Conservation (phyloP, 805 yeast species). For the Ogataea nitratoaversa region DNA sequence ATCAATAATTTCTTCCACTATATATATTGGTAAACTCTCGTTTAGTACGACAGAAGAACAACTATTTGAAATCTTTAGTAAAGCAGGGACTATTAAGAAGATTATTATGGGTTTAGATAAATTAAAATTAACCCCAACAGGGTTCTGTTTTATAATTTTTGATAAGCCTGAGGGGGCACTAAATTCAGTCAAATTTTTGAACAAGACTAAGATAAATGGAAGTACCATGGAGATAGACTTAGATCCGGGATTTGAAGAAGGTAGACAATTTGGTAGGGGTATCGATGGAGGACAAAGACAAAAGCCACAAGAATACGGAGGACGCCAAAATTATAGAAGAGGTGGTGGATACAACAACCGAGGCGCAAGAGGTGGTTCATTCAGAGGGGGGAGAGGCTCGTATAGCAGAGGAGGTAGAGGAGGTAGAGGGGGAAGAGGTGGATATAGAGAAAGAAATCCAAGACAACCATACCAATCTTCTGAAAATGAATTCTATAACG, state of each 20-base stretch:
- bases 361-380: conserved; percentile 13
- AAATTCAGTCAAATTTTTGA: conserved; percentile 76
- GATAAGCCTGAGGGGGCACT: conserved; percentile 65
- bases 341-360: conserved; percentile 25
- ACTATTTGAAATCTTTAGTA: conserved; percentile 78
- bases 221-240: conserved; percentile 78
- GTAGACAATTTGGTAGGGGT: conserved; percentile 95
- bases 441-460: conserved; percentile 16
- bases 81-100: conserved; percentile 72
- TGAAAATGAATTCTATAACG: background rate
- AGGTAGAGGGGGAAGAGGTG: conserved; percentile 9
- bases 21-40: conserved; percentile 88
- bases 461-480: background rate
- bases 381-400: conserved; percentile 9
- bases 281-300: conserved; percentile 81
- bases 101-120: conserved; percentile 95
- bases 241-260: conserved; percentile 95
- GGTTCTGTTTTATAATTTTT: conserved; percentile 90
- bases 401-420: conserved; percentile 19
- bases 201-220: conserved; percentile 81
- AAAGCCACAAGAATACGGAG: conserved; percentile 14
- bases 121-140: conserved; percentile 89
- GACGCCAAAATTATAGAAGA: conserved; percentile 4
- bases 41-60: conserved; percentile 95
- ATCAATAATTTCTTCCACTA: conserved; percentile 65